Conservation (phyloP, 1,284 basidiomycete species). For the Tremellales sp. region DNA sequence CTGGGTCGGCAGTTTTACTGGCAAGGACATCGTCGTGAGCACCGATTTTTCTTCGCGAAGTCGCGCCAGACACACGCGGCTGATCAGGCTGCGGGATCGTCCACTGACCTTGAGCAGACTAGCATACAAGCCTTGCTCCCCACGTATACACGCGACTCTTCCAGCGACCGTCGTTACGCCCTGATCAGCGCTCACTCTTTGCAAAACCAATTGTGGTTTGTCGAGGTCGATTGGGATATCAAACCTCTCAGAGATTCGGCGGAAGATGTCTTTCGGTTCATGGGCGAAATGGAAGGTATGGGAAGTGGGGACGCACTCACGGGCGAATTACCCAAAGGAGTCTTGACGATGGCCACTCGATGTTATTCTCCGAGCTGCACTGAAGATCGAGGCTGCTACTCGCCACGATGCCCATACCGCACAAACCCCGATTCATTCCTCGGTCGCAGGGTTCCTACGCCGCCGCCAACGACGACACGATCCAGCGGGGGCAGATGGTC, state of each 20-base stretch:
- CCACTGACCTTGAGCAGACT: slow-evolving; percentile 52
- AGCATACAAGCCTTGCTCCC: slow-evolving; percentile 75
- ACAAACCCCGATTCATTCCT: slow-evolving; percentile 47
- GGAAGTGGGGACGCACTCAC: slow-evolving; percentile 57
- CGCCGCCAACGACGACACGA: slow-evolving; percentile 10
- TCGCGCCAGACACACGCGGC: too few species aligned
- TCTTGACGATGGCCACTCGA: slow-evolving; percentile 56
- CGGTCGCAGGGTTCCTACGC: slow-evolving; percentile 2
- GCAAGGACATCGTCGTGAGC: slow-evolving; percentile 84
- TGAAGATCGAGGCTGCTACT: slow-evolving; percentile 50
- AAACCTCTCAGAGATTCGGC: slow-evolving; percentile 79
- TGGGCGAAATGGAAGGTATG: slow-evolving; percentile 73
- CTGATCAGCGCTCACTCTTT: slow-evolving; percentile 81
- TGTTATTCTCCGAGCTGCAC: slow-evolving; percentile 62
- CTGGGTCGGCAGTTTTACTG: slow-evolving; percentile 82
- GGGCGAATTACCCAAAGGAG: slow-evolving; percentile 71
- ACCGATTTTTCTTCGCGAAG: too few species aligned
- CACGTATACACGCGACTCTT: slow-evolving; percentile 66
- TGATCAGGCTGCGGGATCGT: neutral
- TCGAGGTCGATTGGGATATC: slow-evolving; percentile 94
- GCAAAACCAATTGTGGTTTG: slow-evolving; percentile 89
- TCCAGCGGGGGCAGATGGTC: slow-evolving; percentile 61
- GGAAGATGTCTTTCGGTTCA: slow-evolving; percentile 94
- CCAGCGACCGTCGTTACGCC: slow-evolving; percentile 71
- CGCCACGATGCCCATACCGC: slow-evolving; percentile 68